phyloP scores from a whole-genome alignment of 768 basidiomycete species.

The Lactarius psammicola region DNA sequence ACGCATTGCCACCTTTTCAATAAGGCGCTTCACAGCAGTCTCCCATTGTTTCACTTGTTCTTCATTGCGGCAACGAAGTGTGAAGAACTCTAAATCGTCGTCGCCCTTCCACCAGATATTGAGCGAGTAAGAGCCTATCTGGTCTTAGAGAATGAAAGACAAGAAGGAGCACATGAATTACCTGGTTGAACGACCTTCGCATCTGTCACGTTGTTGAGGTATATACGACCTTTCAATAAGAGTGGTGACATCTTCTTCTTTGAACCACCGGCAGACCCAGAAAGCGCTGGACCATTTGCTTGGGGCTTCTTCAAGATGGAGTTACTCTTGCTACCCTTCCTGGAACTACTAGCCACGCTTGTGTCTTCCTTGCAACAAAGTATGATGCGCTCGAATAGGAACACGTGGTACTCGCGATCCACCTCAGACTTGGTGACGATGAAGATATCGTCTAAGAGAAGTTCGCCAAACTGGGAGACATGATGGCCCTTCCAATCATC shows the following conservation, averaged over 20 bases:
- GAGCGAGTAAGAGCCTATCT: slow-evolving; percentile 64
- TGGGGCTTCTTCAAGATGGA: slow-evolving; percentile 86
- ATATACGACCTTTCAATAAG: slow-evolving; percentile 93
- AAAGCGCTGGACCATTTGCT: slow-evolving; percentile 45
- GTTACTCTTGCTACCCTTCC: slow-evolving; percentile 78
- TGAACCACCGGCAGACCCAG: slow-evolving; percentile 53
- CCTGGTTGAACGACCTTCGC: slow-evolving; percentile 56
- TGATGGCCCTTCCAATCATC: slow-evolving; percentile 99
- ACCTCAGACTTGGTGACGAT: slow-evolving; percentile 94
- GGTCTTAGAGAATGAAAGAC: slow-evolving; percentile 7
- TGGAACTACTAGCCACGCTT: slow-evolving; percentile 49
- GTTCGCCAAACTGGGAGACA: slow-evolving; percentile 88
- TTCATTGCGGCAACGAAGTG: slow-evolving; percentile 87
- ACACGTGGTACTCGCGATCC: slow-evolving; percentile 97
- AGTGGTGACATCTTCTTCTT: slow-evolving; percentile 79
- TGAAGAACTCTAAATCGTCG: slow-evolving; percentile 90
- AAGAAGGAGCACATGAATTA: slow-evolving; percentile 39
- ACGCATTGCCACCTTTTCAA: slow-evolving; percentile 70
- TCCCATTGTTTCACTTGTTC: slow-evolving; percentile 96
- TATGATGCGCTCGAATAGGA: slow-evolving; percentile 98
- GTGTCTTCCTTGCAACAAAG: slow-evolving; percentile 95
- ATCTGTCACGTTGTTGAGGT: slow-evolving; percentile 91
- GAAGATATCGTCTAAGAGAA: slow-evolving; percentile 93
- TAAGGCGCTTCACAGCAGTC: slow-evolving; percentile 80
- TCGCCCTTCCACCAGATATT: slow-evolving; percentile 96